These are phyloP conservation scores for Tephrocybe rancida DNA, from an alignment of 768 basidiomycete species.

Conservation along the genomic window DNA sequence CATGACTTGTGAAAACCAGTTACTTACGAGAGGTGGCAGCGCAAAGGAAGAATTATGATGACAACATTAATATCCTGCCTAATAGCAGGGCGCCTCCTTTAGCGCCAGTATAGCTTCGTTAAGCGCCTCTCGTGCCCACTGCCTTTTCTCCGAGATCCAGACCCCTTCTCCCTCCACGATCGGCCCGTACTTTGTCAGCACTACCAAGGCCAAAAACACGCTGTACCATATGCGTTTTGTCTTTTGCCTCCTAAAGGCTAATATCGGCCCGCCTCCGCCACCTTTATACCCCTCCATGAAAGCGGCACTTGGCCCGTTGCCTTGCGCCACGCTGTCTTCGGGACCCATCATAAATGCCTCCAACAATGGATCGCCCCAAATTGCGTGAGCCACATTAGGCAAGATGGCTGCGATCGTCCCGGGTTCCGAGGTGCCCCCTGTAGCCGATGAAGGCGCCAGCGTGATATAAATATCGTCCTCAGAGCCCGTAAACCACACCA, in stretches of 20 bases:
- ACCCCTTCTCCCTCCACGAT: slow-evolving; percentile 11
- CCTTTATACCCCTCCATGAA: slow-evolving; percentile 62
- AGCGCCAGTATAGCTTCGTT: slow-evolving; percentile 39
- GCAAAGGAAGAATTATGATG: too few relatives aligned
- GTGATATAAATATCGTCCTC: slow-evolving; percentile 61
- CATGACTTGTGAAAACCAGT: too few relatives aligned
- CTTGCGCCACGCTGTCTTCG: slow-evolving; percentile 3
- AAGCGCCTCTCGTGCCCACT: slow-evolving; percentile 47
- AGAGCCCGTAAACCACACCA: slow-evolving; percentile 65
- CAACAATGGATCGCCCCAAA: slow-evolving; percentile 80
- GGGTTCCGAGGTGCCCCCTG: slow-evolving; percentile 16
- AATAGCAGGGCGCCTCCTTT: slow-evolving; percentile 51
- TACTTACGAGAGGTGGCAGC: too few relatives aligned
- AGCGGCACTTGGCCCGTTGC: slow-evolving; percentile 46
- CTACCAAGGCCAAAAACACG: slow-evolving; percentile 59
- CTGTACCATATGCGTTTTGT: slow-evolving; percentile 83
- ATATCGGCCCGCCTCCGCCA: slow-evolving; percentile 48
- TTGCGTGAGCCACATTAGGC: slow-evolving; percentile 51
- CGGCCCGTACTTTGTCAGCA: slow-evolving; percentile 42
- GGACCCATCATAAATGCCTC: slow-evolving; percentile 60
- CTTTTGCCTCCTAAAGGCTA: slow-evolving; percentile 65
- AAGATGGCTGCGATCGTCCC: slow-evolving; percentile 47
- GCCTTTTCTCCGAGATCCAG: slow-evolving; percentile 24
- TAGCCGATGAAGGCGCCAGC: slow-evolving; percentile 22
- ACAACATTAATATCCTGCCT: not conserved